Percentiles rank a stretch among this genome's conserved stretches.
Evolutionary conservation across 2,329 filamentous ascomycete species (phyloP).

Genomic region (Emmonsia crescens): DNA sequence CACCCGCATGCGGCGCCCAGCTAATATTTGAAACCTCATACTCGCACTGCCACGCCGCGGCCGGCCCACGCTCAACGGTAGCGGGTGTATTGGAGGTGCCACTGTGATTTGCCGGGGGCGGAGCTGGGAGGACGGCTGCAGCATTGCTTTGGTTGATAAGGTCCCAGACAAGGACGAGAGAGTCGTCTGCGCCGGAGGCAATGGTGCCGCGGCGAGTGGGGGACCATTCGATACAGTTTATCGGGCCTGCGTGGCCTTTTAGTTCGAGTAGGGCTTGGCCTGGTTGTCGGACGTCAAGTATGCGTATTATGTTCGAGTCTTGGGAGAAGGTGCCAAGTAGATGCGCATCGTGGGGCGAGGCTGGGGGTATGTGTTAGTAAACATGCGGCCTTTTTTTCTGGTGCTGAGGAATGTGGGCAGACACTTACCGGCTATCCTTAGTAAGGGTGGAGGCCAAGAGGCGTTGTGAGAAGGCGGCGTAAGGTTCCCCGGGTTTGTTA

Average conservation of each 20-base stretch:
- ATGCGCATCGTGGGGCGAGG: conserved; percentile 90
- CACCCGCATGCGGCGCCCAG: conserved; percentile 35
- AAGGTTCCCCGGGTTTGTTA: conserved; percentile 43
- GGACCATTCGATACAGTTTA: conserved; percentile 96
- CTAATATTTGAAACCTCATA: conserved; percentile 39
- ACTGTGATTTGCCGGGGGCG: conserved; percentile 9
- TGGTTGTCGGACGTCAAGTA: conserved; percentile 90
- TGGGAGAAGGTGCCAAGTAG: conserved; percentile 94
- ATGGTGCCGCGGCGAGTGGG: conserved; percentile 75
- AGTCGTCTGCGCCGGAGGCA: conserved; percentile 86
- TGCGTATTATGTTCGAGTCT: conserved; percentile 84
- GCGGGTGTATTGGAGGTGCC: conserved; percentile 14
- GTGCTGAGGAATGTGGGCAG: background rate
- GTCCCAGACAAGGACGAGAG: conserved; percentile 87
- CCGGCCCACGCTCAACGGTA: conserved; percentile 34
- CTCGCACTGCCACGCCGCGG: conserved; percentile 36
- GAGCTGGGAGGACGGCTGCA: conserved; percentile 34
- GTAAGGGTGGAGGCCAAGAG: conserved; percentile 48
- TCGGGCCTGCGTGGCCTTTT: conserved; percentile 69
- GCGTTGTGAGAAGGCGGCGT: conserved; percentile 48
- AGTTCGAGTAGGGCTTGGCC: conserved; percentile 91
- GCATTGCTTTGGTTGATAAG: conserved; percentile 58
- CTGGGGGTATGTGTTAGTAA: conserved; percentile 28
- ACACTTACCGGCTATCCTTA: conserved; percentile 34
- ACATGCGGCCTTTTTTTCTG: conserved; percentile 1